Evolutionary conservation across 192 early-diverging fungal genomes (phyloP), one percentile per base, ranked within the genome.

Genomic region (Allomyces arbusculus): DNA sequence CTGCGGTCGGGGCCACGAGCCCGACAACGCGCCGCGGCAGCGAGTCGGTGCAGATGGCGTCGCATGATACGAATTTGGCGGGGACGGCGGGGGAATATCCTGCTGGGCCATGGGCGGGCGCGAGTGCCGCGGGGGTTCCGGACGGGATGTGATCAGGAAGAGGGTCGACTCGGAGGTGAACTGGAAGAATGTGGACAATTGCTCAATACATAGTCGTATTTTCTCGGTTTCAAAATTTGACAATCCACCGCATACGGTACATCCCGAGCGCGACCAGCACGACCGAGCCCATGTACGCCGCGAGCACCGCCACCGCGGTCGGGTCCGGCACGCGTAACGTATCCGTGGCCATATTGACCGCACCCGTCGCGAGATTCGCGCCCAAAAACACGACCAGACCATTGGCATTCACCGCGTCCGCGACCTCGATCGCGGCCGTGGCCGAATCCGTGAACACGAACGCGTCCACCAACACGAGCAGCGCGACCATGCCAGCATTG

Each of bases 341-440:
- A 66, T 89, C 75, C 14, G 91, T 72, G 1, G 80, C 72, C 68
- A 95, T 69, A 73, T 97, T 97, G 10, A 91, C 76, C 1, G 84
- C 26, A 3, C 95, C 95, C 0, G 95, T 97, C 61, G 91, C 68
- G 7, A 95, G 45, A 70, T 97, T 97, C 23, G 89, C 94, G 40
- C 95, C 64, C 26, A 97, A 71, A 73, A 97, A 97, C 16, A 86
- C 78, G 6, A 81, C 80, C 65, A 97, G 73, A 61, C 90, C 88
- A 76, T 94, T 91, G 43, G 68, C 70, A 72, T 94, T 93, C 65
- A 95, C 75, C 16, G 81, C 80, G 20, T 82, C 78, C 14, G 90
- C 71, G 12, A 91, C 65, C 28, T 69, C 61, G 33, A 40, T 40
- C 33, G 33, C 33, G 8, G 33, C 33, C 4, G 33, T 40, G 24